Percentiles rank a stretch among this genome's conserved stretches.
Conservation (phyloP, 305 asterid species). For the Lippia alba region DNA sequence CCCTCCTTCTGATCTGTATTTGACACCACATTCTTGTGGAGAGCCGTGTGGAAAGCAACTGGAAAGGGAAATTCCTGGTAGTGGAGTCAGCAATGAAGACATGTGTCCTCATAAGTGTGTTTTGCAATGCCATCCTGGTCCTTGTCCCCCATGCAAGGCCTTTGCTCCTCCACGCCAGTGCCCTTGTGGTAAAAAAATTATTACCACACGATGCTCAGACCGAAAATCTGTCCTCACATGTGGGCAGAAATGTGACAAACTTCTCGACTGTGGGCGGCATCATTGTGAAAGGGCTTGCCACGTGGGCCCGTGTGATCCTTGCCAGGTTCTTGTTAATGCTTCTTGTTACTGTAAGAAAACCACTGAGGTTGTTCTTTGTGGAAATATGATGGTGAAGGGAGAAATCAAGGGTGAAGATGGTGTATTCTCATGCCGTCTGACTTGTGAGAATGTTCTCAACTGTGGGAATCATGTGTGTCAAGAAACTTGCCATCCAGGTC, state of each 20-base stretch:
- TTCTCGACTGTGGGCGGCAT: conserved; percentile 88
- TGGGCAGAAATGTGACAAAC: conserved; percentile 82
- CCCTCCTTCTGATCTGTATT: conserved; percentile 87
- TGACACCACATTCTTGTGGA: conserved; percentile 99
- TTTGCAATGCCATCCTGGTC: conserved; percentile 97
- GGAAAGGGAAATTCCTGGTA: conserved; percentile 73
- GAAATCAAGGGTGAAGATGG: conserved; percentile 68
- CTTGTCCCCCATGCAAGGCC: conserved; percentile 98
- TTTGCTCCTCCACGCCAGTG: conserved; percentile 88
- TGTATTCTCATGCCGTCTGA: conserved; percentile 75
- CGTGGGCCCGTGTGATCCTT: conserved; percentile 85
- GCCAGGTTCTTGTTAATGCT: conserved; percentile 75
- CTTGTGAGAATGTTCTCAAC: conserved; percentile 66
- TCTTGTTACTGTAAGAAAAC: conserved; percentile 88
- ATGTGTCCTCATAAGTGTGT: conserved; percentile 95
- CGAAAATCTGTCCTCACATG: conserved; percentile 84
- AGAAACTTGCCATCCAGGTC: conserved; percentile 90
- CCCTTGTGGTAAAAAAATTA: conserved; percentile 89
- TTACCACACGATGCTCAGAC: conserved; percentile 91
- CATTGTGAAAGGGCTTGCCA: conserved; percentile 74
- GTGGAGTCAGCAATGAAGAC: conserved; percentile 67
- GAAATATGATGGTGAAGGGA: conserved; percentile 81
- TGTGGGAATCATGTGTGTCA: conserved; percentile 81
- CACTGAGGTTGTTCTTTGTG: conserved; percentile 72
- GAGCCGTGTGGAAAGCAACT: conserved; percentile 92